Base-by-base conservation (phyloP, 169 alveolate genomes). In the Eimeria mitis region DNA sequence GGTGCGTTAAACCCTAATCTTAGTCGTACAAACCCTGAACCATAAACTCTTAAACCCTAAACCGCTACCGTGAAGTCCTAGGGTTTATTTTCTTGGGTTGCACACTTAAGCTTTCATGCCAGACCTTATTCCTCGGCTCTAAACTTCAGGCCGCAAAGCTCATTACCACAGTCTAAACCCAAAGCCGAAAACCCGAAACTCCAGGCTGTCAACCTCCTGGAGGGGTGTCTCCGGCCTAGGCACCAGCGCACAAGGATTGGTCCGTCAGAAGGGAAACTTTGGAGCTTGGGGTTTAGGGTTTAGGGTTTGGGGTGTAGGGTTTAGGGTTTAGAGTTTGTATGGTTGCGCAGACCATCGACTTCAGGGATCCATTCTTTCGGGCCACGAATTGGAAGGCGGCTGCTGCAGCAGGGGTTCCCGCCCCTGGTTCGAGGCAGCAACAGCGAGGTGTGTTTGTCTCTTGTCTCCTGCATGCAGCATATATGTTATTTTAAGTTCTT, bases 341-440 rank as follows among this genome's bases (percentile, higher is more conserved):
- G 44, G 71, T 21, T 68, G 49, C 44, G 28, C 95, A 97, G 95
- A 96, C 98, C 11, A 44, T 97, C 75, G 98, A 97, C 85, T 97
- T 97, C 76, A 89, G 98, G 23, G 98, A 97, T 37, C 97, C 98
- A 1, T 96, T 59, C 52, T 95, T 89, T 79, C 95, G 96, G 5
- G 31, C 94, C 91, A 61, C 65, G 34, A 75, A 78, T 91, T 89
- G 95, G 95, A 73, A 61, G 42, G 78, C 78, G 25, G 44, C 83
- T 9, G 89, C 89, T 52, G 89, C 73, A 81, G 44, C 47, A 52
- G 89, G 89, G 56, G 71, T 49, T 42, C 89, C 47, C 1, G 52
- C 44, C 13, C 89, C 89, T 16, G 59, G 89, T 4, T 34, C 89
- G 71, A 37, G 89, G 8, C 89, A 81, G 89, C 89, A 81, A 49